Conservation (phyloP, 495 filamentous ascomycete genomes). For the Xylaria cubensis region DNA sequence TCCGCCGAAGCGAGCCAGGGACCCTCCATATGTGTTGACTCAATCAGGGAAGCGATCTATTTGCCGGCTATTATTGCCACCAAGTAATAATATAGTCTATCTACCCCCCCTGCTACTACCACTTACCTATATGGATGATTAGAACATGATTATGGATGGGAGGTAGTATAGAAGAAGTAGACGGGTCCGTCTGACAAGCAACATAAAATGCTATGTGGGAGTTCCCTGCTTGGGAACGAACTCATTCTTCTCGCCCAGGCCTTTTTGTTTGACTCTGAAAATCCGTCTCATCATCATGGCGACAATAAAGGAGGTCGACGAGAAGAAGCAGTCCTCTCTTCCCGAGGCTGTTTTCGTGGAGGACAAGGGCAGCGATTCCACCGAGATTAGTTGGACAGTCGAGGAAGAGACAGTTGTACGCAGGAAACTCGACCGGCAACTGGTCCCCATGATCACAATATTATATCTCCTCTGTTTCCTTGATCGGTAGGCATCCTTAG, state of each 20-base stretch:
- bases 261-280: background rate
- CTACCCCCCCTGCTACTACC: slow-evolving; percentile 21
- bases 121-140: slow-evolving; percentile 10
- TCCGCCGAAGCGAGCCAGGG: slow-evolving; percentile 37
- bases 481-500: slow-evolving; percentile 42
- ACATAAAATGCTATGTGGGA: background rate
- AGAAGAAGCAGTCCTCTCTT: slow-evolving; percentile 33
- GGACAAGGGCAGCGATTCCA: slow-evolving; percentile 36
- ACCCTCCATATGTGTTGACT: slow-evolving; percentile 30
- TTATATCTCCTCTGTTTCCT: slow-evolving; percentile 61
- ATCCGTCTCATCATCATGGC: slow-evolving; percentile 33
- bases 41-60: slow-evolving; percentile 36
- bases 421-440: slow-evolving; percentile 58
- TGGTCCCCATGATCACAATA: slow-evolving; percentile 59
- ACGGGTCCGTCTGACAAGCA: background rate
- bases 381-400: slow-evolving; percentile 49
- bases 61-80: slow-evolving; percentile 32
- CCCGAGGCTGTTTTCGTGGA: slow-evolving; percentile 36
- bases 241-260: background rate
- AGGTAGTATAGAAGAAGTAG: background rate
- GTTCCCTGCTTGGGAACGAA: background rate
- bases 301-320: slow-evolving; percentile 32
- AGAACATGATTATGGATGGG: background rate
- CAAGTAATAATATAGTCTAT: slow-evolving; percentile 22
- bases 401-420: slow-evolving; percentile 59